Base-by-base conservation (phyloP, 2,329 filamentous ascomycete species). In the Epichloe scottii region DNA sequence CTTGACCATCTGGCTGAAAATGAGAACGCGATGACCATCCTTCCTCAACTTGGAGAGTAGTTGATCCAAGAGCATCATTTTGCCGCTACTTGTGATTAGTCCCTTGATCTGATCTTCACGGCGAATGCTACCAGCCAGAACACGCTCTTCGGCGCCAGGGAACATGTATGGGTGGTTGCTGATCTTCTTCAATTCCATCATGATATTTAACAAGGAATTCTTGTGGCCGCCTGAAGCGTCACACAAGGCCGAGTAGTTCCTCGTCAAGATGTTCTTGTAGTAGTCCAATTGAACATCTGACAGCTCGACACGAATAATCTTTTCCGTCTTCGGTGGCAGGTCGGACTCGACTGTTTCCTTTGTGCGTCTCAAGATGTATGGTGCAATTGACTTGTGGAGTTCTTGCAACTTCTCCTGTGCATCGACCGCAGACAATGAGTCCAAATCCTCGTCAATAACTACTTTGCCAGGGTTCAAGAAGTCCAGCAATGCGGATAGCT, bases 161-260 rank as follows among this genome's bases (percentile, higher is more conserved):
- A 98, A 97, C 84, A 98, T 94, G 71, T 96, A 95, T 1, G 93
- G 91, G 63, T 98, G 93, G 62, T 98, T 98, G 71, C 91, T 97
- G 65, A 93, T 89, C 69, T 98, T 98, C 74, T 98, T 98, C 62
- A 98, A 69, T 67, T 98, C 93, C 93, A 98, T 98, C 81, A 98
- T 96, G 65, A 98, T 93, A 68, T 98, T 98, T 56, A 98, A 73
- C 14, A 98, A 72, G 0, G 91, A 97, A 58, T 95, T 91, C 68
- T 95, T 97, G 66, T 94, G 88, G 5, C 91, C 93, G 54, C 82
- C 88, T 43, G 85, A 84, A 44, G 89, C 91, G 62, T 95, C 87
- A 60, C 94, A 95, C 34, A 98, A 76, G 3, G 91, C 93, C 33
- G 89, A 83, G 62, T 98, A 98, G 64, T 98, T 98, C 61, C 91